Conservation (phyloP, 1,284 basidiomycete genomes). For the Cutaneotrichosporon dermatis region DNA sequence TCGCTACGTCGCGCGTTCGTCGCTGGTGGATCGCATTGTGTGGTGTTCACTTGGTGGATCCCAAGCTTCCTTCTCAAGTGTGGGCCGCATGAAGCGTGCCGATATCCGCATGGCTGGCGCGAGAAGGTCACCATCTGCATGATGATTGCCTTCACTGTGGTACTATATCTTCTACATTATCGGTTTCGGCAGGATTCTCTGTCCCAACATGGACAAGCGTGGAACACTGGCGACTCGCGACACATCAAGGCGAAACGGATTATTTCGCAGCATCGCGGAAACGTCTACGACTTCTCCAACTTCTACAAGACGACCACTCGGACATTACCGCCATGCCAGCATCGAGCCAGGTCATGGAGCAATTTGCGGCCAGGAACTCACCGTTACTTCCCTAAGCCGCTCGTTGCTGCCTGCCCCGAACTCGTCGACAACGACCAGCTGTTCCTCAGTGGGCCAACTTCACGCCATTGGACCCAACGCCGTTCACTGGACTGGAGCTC, state of each 20-base stretch:
- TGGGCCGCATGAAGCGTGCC: slow-evolving; percentile 92
- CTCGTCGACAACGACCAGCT: slow-evolving; percentile 61
- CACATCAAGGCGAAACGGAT: slow-evolving; percentile 68
- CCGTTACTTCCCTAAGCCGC: slow-evolving; percentile 83
- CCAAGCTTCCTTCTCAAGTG: slow-evolving; percentile 63
- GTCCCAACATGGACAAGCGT: slow-evolving; percentile 85
- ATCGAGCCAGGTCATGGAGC: slow-evolving; percentile 64
- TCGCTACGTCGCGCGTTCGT: slow-evolving; percentile 69
- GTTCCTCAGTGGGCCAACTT: slow-evolving; percentile 64
- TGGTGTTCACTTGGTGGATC: slow-evolving; percentile 78
- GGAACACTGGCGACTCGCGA: slow-evolving; percentile 69
- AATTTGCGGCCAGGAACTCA: slow-evolving; percentile 85
- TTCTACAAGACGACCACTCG: slow-evolving; percentile 80
- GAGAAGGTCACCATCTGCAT: slow-evolving; percentile 90
- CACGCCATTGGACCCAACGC: slow-evolving; percentile 60
- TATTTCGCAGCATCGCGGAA: slow-evolving; percentile 74
- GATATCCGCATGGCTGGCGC: slow-evolving; percentile 94
- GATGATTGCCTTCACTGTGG: slow-evolving; percentile 81
- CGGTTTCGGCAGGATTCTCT: slow-evolving; percentile 79
- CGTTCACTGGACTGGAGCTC: slow-evolving; percentile 67
- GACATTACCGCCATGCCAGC: slow-evolving; percentile 64
- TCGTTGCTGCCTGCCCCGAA: slow-evolving; percentile 66
- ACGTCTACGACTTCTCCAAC: slow-evolving; percentile 85
- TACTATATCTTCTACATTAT: slow-evolving; percentile 86
- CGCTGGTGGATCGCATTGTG: slow-evolving; percentile 60